Base-by-base conservation (phyloP, 345 rosid genomes). In the Durio zibethinus region DNA sequence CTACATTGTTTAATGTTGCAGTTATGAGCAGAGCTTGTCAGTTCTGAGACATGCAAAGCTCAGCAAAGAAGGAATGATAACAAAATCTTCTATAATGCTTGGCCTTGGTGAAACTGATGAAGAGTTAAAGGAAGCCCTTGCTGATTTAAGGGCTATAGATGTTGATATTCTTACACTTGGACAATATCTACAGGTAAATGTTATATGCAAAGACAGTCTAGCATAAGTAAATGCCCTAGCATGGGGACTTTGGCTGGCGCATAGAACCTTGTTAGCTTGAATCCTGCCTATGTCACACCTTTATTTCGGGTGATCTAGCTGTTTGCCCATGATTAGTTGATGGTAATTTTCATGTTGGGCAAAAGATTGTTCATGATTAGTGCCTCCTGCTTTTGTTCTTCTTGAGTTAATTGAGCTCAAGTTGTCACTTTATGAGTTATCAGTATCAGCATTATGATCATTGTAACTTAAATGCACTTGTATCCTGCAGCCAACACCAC, bases 21-120 rank as follows among this genome's bases (percentile, higher is more conserved):
- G 98, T 76, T 94, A 97, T 83, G 98, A 92, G 83, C 99, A 94
- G 82, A 97, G 99, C 85, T 84, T 97, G 78, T 88, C 90, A 29
- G 97, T 97, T 78, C 85, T 97, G 80, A 91, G 87, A 73, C 97
- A 91, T 85, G 97, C 96, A 50, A 97, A 97, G 85, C 61, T 83
- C 77, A 90, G 89, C 83, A 91, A 89, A 82, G 89, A 88, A 27
- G 95, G 93, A 75, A 91, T 94, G 94, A 87, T 89, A 80, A 94
- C 97, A n/a, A 97, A 97, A 83, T 81, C 99, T 47, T 97, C 99
- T 47, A 87, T 97, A 83, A 97, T 97, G 99, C 83, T 97, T 81
- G 99, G 99, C 76, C 97, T 97, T 16, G 99, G 98, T 79, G 99
- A 97, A 88, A 82, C 97, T 54, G 98, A 91, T 66, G 90, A 89